These are phyloP conservation scores for Chaetothyriales sp. DNA, from an alignment of 2,329 filamentous ascomycete species.

Conservation along the genomic window DNA sequence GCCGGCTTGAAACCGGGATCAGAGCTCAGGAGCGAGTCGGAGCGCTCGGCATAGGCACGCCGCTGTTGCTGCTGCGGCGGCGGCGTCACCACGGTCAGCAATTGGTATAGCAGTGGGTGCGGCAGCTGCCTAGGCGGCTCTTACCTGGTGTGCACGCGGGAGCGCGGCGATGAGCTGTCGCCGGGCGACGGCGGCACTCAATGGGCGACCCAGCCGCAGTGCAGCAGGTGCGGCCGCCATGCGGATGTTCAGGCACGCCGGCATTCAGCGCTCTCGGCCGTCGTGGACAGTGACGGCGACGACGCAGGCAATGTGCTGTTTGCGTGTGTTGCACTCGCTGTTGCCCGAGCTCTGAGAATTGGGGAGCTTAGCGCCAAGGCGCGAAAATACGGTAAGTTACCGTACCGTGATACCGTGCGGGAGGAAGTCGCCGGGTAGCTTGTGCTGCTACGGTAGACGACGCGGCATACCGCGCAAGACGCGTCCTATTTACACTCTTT, in stretches of 20 bases:
- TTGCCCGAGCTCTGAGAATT: neutral
- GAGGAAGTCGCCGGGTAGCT: neutral
- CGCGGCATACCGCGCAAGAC: no score
- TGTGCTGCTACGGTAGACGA: no score
- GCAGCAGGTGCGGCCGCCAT: constrained; percentile 12
- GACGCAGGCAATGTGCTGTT: neutral
- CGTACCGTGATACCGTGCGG: neutral
- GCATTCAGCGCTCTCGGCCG: neutral
- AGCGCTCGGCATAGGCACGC: constrained; percentile 14
- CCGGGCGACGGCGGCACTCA: constrained; percentile 10
- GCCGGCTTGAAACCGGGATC: constrained; percentile 12
- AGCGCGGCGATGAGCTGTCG: constrained; percentile 11
- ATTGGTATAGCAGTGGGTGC: neutral
- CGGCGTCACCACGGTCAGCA: neutral
- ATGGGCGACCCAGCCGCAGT: constrained; percentile 17
- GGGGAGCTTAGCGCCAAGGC: neutral
- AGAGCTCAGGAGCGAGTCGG: constrained; percentile 14
- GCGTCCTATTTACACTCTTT: no score
- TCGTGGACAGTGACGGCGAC: neutral
- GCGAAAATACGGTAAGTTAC: neutral
- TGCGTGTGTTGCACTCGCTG: no score
- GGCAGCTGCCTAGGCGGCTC: constrained; percentile 2
- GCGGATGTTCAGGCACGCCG: neutral
- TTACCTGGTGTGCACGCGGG: constrained; percentile 10
- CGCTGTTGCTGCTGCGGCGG: constrained; percentile 9